Conservation (phyloP, 2,329 filamentous ascomycete species). For the Claviceps digitariae region DNA sequence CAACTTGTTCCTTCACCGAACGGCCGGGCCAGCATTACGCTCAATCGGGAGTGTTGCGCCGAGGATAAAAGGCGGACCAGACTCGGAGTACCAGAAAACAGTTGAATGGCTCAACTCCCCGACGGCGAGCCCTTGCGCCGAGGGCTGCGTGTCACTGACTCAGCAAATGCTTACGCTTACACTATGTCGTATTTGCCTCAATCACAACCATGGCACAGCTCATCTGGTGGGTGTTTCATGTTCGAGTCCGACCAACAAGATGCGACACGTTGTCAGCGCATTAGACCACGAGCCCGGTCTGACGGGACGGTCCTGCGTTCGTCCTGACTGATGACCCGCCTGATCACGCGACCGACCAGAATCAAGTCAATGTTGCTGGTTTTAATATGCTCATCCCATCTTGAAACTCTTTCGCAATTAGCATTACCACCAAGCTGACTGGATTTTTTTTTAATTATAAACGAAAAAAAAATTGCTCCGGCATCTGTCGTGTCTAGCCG, state of each 20-base stretch:
- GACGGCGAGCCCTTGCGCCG: too few relatives aligned
- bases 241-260: neutral
- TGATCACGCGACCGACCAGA: neutral
- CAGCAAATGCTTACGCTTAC: neutral
- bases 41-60: neutral
- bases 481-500: neutral
- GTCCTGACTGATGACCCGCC: too few relatives aligned
- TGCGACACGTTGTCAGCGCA: neutral
- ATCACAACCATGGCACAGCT: neutral
- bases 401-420: neutral
- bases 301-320: too few relatives aligned
- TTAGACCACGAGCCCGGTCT: neutral
- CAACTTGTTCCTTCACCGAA: neutral
- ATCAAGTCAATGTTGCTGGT: neutral
- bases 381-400: neutral
- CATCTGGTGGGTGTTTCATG: neutral
- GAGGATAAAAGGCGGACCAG: neutral
- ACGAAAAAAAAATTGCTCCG: neutral
- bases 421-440: neutral
- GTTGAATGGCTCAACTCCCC: too few relatives aligned
- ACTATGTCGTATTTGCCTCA: neutral
- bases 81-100: too few relatives aligned
- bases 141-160: neutral
- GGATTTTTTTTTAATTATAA: too few relatives aligned
- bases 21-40: neutral